Evolutionary conservation across 208 protist species (phyloP), one percentile per base, ranked within the genome.

Genomic region (Trypanosoma grayi): DNA sequence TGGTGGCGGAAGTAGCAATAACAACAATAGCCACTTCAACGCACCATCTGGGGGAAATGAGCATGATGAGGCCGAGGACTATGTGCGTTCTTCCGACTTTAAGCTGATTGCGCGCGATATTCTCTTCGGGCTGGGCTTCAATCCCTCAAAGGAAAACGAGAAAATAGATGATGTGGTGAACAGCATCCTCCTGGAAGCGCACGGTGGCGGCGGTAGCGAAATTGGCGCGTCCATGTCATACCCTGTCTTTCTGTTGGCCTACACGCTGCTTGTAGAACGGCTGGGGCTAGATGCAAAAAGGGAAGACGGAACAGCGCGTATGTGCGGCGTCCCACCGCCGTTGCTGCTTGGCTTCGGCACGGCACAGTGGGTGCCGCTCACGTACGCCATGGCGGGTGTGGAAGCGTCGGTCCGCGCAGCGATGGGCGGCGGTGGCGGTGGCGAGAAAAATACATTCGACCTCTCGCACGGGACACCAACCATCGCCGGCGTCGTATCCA

Each of bases 361-460:
- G 9, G 50, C n/a, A n/a, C 47, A 66, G 9, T 66, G 60, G 60
- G 30, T 66, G 24, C 36, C 22, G 11, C 34, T 66, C 28, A 66
- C 48, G 10, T 57, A 66, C 33, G 3, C 58, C 10, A 56, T 66
- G 48, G 36, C 50, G 24, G 60, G 60, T 16, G 18, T 66, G 22
- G 60, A 66, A 11, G 16, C 34, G 13, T 51, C 46, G 13, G 24
- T 40, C 5, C 20, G 25, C 18, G 36, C 25, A 20, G 37, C 48
- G 10, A 18, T 16, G 1, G 31, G 14, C 5, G 30, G 36, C n/a
- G 14, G 2, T 9, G 13, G 36, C 31, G 47, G 14, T 37, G 36
- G 16, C 4, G 36, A 45, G 6, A 66, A 66, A 34, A 34, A 48
- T 9, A 58, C 50, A 16, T 56, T 57, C 34, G 60, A 58, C 13